Evolutionary conservation across 1,284 basidiomycete species (phyloP).

Genomic region (Inonotus obliquus): DNA sequence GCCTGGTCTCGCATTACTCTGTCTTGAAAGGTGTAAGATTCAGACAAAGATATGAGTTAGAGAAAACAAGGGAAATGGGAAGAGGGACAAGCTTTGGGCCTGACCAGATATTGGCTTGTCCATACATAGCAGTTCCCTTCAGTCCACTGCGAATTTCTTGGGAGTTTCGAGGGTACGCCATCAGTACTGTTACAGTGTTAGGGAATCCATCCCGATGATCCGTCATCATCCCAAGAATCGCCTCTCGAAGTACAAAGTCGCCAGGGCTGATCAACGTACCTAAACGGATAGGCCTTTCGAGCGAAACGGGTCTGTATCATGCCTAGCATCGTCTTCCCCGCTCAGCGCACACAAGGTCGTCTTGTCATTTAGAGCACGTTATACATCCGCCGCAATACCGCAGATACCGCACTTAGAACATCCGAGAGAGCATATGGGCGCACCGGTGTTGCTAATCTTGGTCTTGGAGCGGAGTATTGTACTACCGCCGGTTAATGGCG

Average conservation of each 20-base stretch:
- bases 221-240: slow-evolving; percentile 1
- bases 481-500: background rate
- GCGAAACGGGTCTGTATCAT: background rate
- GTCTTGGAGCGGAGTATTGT: background rate
- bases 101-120: slow-evolving; percentile 5
- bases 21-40: background rate
- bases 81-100: slow-evolving; percentile 4
- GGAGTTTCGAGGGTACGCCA: background rate
- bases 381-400: background rate
- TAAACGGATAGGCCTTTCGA: background rate
- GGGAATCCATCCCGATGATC: background rate
- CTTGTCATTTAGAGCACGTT: background rate
- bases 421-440: background rate
- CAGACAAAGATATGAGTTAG: background rate
- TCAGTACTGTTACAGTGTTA: background rate
- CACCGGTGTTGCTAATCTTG: background rate
- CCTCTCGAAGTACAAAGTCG: slow-evolving; percentile 10
- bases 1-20: too few relatives aligned
- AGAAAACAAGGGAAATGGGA: background rate
- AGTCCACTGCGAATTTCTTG: background rate
- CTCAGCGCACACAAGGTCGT: background rate
- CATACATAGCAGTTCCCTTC: background rate
- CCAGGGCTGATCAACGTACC: slow-evolving; percentile 1
- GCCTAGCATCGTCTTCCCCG: background rate
- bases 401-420: too few relatives aligned